A percentile compares a stretch with the other conserved stretches of the same genome.
These are phyloP conservation scores for Verticillium dahliae DNA, from an alignment of 2,329 filamentous ascomycete genomes.

Conservation along the genomic window DNA sequence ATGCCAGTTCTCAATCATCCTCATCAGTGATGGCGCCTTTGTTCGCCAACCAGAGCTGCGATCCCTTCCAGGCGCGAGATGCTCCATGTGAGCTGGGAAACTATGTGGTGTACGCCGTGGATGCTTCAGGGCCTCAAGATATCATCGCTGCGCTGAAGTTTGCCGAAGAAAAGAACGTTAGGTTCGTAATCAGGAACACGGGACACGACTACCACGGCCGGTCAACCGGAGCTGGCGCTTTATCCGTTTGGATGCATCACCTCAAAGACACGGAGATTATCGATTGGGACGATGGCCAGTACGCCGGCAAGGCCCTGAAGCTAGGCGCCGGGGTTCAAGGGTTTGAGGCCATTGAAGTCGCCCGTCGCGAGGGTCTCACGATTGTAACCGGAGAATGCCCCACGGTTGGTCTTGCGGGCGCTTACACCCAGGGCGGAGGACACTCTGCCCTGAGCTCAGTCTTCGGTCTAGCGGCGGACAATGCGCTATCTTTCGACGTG, in stretches of 20 bases:
- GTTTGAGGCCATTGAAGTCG: slow-evolving; percentile 27
- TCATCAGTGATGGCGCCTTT: slow-evolving; percentile 21
- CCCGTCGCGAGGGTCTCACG: slow-evolving; percentile 4
- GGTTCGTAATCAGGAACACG: slow-evolving; percentile 27
- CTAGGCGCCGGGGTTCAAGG: slow-evolving; percentile 47
- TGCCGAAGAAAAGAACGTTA: slow-evolving; percentile 28
- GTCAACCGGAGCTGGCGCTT: slow-evolving; percentile 42
- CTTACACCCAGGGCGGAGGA: slow-evolving; percentile 54
- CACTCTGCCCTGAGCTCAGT: slow-evolving; percentile 44
- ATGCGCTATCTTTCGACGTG: slow-evolving; percentile 39
- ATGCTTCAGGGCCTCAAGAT: slow-evolving; percentile 22
- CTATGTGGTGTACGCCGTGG: slow-evolving; percentile 33
- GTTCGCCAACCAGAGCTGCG: slow-evolving; percentile 33
- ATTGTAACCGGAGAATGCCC: slow-evolving; percentile 22
- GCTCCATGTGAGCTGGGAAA: slow-evolving; percentile 35
- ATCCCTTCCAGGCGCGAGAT: slow-evolving; percentile 28
- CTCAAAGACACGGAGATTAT: slow-evolving; percentile 35
- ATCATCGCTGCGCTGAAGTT: slow-evolving; percentile 26
- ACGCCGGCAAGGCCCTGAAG: slow-evolving; percentile 20
- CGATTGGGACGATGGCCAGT: slow-evolving; percentile 20
- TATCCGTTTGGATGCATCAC: slow-evolving; percentile 41
- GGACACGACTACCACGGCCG: slow-evolving; percentile 33
- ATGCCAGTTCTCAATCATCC: slow-evolving; percentile 14
- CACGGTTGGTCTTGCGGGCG: slow-evolving; percentile 53
- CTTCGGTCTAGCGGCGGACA: slow-evolving; percentile 53